Percentiles rank a stretch among this genome's conserved stretches.
phyloP scores from a whole-genome alignment of 1,284 basidiomycete genomes.

The Pseudozyma tsukubaensis region DNA sequence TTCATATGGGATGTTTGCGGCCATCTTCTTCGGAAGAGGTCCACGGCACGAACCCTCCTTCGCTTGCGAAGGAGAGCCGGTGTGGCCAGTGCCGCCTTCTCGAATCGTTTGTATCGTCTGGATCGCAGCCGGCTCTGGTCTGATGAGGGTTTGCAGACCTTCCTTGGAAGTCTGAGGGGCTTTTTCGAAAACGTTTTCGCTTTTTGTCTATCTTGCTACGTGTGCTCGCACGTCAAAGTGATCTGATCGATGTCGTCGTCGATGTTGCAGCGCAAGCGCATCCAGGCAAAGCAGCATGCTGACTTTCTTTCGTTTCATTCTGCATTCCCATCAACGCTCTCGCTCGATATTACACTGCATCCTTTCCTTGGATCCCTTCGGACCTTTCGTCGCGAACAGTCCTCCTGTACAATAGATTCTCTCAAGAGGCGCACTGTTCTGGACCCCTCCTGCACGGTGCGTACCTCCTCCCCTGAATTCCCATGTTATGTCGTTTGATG shows the following conservation, averaged over 20 bases:
- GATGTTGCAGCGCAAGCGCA: too few species aligned
- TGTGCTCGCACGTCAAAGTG: constrained; percentile 3
- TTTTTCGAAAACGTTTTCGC: constrained; percentile 8
- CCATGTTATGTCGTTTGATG: constrained; percentile 26
- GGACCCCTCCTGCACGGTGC: constrained; percentile 54
- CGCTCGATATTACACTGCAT: background rate
- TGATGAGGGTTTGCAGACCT: constrained; percentile 69
- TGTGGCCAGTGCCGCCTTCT: constrained; percentile 61
- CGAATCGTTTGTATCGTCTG: constrained; percentile 66
- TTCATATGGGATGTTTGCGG: constrained; percentile 52
- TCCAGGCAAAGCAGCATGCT: constrained; percentile 12
- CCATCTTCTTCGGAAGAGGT: constrained; percentile 63
- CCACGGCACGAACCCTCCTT: constrained; percentile 67
- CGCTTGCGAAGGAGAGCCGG: constrained; percentile 57
- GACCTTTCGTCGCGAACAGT: constrained; percentile 34
- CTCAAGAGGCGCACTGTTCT: constrained; percentile 52
- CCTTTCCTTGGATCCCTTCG: constrained; percentile 10
- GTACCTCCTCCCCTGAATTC: constrained; percentile 30
- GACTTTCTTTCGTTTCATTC: constrained; percentile 10
- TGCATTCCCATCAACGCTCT: background rate
- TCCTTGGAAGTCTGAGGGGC: constrained; percentile 69
- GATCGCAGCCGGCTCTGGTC: constrained; percentile 68
- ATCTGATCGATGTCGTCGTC: background rate
- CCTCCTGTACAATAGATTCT: constrained; percentile 48
- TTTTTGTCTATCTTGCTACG: constrained; percentile 7